A percentile compares a stretch with the other conserved stretches of the same genome.
Evolutionary conservation across 2,329 filamentous ascomycete genomes (phyloP).

Genomic region (Lasiodiplodia hormozganensis): DNA sequence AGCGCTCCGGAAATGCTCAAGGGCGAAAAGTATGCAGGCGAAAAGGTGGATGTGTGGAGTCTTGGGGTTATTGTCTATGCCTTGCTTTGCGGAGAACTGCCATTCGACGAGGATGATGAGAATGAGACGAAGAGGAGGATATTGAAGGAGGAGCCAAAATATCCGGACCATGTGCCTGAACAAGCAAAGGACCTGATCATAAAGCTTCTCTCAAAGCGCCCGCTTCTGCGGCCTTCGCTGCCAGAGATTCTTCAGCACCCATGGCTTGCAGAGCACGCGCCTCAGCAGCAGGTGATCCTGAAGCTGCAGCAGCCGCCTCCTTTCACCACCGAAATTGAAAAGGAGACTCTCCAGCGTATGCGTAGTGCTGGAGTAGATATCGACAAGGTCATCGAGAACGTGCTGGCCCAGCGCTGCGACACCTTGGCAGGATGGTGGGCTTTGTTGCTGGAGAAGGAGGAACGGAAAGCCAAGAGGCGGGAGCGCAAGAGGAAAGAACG

Average conservation of each 20-base stretch:
- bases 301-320: constrained; percentile 80
- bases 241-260: constrained; percentile 87
- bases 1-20: constrained; percentile 98
- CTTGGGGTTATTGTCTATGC: constrained; percentile 85
- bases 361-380: constrained; percentile 92
- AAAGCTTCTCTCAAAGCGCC: constrained; percentile 86
- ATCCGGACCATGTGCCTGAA: constrained; percentile 77
- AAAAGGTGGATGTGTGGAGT: constrained; percentile 98
- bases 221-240: constrained; percentile 79
- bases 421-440: constrained; percentile 95
- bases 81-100: constrained; percentile 81
- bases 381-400: constrained; percentile 92
- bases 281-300: constrained; percentile 87
- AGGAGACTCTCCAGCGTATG: constrained; percentile 91
- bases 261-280: constrained; percentile 86
- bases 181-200: constrained; percentile 81
- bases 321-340: constrained; percentile 86
- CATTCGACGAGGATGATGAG: constrained; percentile 96
- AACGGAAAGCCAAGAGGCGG: constrained; percentile 79
- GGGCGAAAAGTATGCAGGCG: constrained; percentile 95
- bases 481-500: constrained; percentile 86
- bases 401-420: constrained; percentile 88
- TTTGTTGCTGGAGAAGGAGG: constrained; percentile 90
- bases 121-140: constrained; percentile 85
- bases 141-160: constrained; percentile 82